phyloP scores from a whole-genome alignment of 2,329 filamentous ascomycete species.

The Sarocladiaceae sp. region DNA sequence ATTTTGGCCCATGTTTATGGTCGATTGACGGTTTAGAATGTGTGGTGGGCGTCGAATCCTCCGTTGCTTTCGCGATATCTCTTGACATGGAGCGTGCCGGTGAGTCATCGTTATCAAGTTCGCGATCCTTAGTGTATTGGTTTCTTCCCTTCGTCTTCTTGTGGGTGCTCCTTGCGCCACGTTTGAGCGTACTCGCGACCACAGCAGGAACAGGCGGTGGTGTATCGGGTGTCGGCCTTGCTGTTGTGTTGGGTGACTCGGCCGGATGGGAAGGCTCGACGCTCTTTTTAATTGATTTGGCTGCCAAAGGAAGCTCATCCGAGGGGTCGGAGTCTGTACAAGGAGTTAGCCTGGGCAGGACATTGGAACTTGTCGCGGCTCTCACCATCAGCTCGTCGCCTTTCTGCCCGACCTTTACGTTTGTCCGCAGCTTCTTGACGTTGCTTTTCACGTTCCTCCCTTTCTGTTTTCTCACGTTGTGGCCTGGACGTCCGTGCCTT shows the following conservation, averaged over 20 bases:
- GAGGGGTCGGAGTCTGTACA: slow-evolving; percentile 64
- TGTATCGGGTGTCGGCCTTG: slow-evolving; percentile 28
- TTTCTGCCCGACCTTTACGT: slow-evolving; percentile 76
- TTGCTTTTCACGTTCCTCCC: slow-evolving; percentile 71
- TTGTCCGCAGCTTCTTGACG: slow-evolving; percentile 72
- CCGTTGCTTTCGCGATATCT: slow-evolving; percentile 35
- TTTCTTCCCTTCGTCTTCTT: slow-evolving; percentile 71
- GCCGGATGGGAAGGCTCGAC: slow-evolving; percentile 23
- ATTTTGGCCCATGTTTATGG: slow-evolving; percentile 50
- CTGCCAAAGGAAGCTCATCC: slow-evolving; percentile 58
- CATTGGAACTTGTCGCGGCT: not conserved
- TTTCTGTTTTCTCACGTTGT: slow-evolving; percentile 60
- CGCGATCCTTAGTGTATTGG: slow-evolving; percentile 76
- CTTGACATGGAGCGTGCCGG: slow-evolving; percentile 53
- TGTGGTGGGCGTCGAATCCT: slow-evolving; percentile 22
- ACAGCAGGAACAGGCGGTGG: slow-evolving; percentile 42
- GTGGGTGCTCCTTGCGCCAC: slow-evolving; percentile 53
- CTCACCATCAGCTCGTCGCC: slow-evolving; percentile 76
- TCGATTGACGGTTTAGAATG: slow-evolving; percentile 32
- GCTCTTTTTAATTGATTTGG: slow-evolving; percentile 24
- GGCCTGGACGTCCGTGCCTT: slow-evolving; percentile 58
- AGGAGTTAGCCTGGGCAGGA: slow-evolving; percentile 13
- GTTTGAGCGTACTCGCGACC: slow-evolving; percentile 52
- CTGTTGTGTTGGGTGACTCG: slow-evolving; percentile 21
- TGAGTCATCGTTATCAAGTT: slow-evolving; percentile 52